Evolutionary conservation across 208 protist species (phyloP), one percentile per base, ranked within the genome.

Genomic region (Wallacemonas sp.): DNA sequence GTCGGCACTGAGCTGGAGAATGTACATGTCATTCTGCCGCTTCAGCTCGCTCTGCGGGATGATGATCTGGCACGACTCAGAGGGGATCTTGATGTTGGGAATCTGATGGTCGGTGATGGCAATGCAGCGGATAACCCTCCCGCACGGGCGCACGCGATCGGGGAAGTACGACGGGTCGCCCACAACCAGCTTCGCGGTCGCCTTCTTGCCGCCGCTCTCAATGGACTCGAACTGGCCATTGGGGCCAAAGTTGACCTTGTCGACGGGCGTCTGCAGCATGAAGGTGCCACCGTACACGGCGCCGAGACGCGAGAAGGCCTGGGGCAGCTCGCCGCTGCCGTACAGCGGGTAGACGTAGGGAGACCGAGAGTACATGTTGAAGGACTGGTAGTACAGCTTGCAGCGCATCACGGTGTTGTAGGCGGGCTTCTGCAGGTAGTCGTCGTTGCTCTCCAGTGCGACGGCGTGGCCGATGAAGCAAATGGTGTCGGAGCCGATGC

Each of bases 321-420:
- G 98, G 23, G 99, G 98, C 14, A 99, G 83, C 72, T 99, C 99
- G 67, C 99, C 99, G 25, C 99, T 94, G 70, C 99, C 99, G 79
- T 99, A 99, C 14, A 99, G 74, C 10, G 99, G 99, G 81, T 99
- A 99, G 25, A 99, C 94, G 85, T 99, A 99, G 26, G 99, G 99
- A 22, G 98, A 99, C 25, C 92, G 94, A 38, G 81, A 68, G 81
- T 95, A 97, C 89, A 93, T 93, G 61, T 81, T 74, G 28, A 99
- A 88, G n/a, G 97, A 99, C 16, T 97, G 69, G 22, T 78, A 74
- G 83, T 99, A 99, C 1, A 99, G 83, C 67, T 97, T 93, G 70
- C 99, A 97, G 38, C 92, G 77, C 67, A 98, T 86, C 29, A 99
- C 74, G 18, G 94, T 96, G 50, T 98, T 89, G 22, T 91, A 25